phyloP scores from a whole-genome alignment of 495 filamentous ascomycete genomes.

The Daldinia decipiens region DNA sequence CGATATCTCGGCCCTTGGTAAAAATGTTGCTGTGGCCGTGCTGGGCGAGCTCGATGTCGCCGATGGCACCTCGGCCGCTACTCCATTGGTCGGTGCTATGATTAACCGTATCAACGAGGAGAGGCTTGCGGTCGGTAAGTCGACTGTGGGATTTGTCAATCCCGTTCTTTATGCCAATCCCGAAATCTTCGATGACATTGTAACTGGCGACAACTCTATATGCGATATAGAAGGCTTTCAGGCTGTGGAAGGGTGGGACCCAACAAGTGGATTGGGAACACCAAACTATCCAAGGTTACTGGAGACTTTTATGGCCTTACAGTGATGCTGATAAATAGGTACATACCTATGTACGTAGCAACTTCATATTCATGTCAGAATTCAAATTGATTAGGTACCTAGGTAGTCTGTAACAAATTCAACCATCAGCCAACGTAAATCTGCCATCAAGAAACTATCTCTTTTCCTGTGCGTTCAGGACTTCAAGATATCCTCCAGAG shows the following conservation, averaged over 20 bases:
- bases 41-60: conserved; percentile 52
- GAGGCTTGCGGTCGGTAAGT: conserved; percentile 64
- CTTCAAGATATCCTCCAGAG: conserved; percentile 53
- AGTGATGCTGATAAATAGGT: background rate
- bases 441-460: background rate
- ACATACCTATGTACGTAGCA: background rate
- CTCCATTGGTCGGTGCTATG: conserved; percentile 67
- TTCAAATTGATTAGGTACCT: background rate
- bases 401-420: background rate
- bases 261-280: background rate
- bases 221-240: background rate
- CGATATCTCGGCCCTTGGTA: conserved; percentile 73
- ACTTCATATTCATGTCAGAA: background rate
- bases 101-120: conserved; percentile 73
- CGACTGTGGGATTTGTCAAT: conserved; percentile 60
- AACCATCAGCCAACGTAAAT: background rate
- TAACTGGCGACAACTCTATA: background rate
- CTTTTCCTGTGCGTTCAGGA: conserved; percentile 17
- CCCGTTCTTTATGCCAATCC: conserved; percentile 63
- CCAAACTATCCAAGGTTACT: background rate
- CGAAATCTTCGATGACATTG: background rate
- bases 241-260: background rate
- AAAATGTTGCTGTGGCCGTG: conserved; percentile 63
- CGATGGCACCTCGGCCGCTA: conserved; percentile 68
- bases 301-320: background rate